Base-by-base conservation (phyloP, 2,329 filamentous ascomycete species). In the Aspergillus glaucus region DNA sequence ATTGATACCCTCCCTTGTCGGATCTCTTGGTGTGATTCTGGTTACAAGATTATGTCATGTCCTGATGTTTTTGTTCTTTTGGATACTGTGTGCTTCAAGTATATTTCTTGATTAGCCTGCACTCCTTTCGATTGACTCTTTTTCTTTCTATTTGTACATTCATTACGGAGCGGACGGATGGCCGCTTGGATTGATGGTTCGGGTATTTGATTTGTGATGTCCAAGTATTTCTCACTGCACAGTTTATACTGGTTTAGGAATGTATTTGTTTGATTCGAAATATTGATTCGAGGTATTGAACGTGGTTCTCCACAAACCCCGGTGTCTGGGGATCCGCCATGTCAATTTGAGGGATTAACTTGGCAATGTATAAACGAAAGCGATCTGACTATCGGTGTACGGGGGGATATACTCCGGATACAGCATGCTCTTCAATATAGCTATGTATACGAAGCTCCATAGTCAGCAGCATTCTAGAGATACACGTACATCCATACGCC, bases 1-100 rank as follows among this genome's bases (percentile, higher is more conserved):
- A 30, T 30, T 70, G 67, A 70, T 70, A 70, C 67, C 67, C 67
- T 68, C 19, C 37, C 37, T 67, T 60, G 64, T 64, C 56, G 54
- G 59, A 60, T 62, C 58, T 57, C 62, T 64, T 59, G 60, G 62
- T 57, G 54, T 60, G 62, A 62, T 55, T 65, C 61, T 63, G 60
- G 59, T 62, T 58, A 55, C 49, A 48, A 58, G 57, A 51, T 66
- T 62, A 66, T 59, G 63, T 69, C 62, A 69, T 58, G 67, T 68
- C 65, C 64, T 69, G 62, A 69, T 68, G 65, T 63, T 59, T 55
- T 58, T 50, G 65, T 59, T 55, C 57, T 51, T 44, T 49, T 14
- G 47, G 39, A 17, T 21, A 14, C 51, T 52, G 52, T 51, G 50
- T 48, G 9, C 48, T 54, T 50, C 37, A 51, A 45, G 34, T 45